Evolutionary conservation across 345 rosid genomes (phyloP).

Genomic region (Salix suchowensis): DNA sequence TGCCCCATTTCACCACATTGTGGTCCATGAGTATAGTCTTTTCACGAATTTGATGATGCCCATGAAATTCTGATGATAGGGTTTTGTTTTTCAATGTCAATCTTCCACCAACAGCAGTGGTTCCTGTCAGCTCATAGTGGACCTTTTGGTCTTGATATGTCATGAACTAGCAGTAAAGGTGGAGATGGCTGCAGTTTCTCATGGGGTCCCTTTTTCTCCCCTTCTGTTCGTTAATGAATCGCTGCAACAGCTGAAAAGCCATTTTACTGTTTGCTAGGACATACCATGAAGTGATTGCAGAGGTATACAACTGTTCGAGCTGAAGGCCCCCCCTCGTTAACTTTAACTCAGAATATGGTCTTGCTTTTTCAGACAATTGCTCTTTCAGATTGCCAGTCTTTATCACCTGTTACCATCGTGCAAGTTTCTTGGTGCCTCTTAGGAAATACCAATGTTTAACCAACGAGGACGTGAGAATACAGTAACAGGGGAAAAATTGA

Average conservation of each 20-base stretch:
- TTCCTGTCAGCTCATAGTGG: conserved; percentile 16
- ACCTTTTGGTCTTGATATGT: conserved; percentile 17
- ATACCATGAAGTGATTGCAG: conserved; percentile 9
- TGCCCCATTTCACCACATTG: background rate
- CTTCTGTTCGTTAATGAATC: background rate
- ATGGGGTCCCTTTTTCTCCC: conserved; percentile 1
- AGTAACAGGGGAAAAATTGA: too few relatives aligned
- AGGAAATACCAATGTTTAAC: too few relatives aligned
- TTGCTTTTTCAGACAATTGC: too few relatives aligned
- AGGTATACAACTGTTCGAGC: background rate
- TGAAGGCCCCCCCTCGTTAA: background rate
- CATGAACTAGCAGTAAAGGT: conserved; percentile 7
- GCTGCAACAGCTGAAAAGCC: conserved; percentile 17
- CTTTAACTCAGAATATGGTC: too few relatives aligned
- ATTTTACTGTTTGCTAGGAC: conserved; percentile 17
- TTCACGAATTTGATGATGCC: conserved; percentile 2
- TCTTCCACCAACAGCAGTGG: conserved; percentile 11
- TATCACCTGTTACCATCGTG: too few relatives aligned
- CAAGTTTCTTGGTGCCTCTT: too few relatives aligned
- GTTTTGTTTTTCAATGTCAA: conserved; percentile 7
- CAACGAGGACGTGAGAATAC: too few relatives aligned
- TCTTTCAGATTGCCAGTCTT: too few relatives aligned
- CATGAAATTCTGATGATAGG: conserved; percentile 10
- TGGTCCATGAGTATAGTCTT: too few relatives aligned
- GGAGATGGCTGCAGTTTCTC: conserved; percentile 12